These are phyloP conservation scores for Ricinus communis DNA, from an alignment of 345 rosid species.

Conservation along the genomic window DNA sequence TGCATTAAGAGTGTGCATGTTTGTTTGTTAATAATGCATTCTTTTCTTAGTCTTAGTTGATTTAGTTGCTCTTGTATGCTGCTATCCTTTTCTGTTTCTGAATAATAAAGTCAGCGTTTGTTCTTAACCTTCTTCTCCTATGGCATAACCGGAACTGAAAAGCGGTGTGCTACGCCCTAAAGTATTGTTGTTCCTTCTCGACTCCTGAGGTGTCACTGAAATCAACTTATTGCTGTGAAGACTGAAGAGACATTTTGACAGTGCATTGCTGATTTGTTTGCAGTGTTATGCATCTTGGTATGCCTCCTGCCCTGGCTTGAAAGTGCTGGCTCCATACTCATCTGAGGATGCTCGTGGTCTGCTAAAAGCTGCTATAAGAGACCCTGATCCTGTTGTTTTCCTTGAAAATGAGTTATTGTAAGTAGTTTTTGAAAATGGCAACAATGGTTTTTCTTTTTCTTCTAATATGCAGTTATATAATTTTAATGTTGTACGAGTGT, in stretches of 20 bases:
- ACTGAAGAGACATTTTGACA: conserved; percentile 3
- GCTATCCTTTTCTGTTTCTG: neutral
- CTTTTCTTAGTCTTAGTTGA: neutral
- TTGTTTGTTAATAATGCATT: neutral
- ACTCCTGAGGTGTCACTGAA: neutral
- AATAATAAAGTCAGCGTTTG: neutral
- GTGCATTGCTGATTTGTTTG: conserved; percentile 21
- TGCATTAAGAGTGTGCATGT: neutral
- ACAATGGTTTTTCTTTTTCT: neutral
- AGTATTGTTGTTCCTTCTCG: neutral
- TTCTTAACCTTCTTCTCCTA: neutral
- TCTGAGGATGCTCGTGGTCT: conserved; percentile 94
- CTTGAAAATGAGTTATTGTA: conserved; percentile 94
- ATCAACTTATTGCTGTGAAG: neutral
- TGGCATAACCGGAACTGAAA: no score
- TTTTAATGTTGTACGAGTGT: neutral
- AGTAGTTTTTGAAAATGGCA: conserved; percentile 29
- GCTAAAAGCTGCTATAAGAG: conserved; percentile 92
- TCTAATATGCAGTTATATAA: neutral
- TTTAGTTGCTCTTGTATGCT: neutral
- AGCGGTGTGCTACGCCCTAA: neutral
- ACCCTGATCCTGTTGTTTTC: conserved; percentile 94
- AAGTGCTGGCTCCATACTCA: conserved; percentile 77
- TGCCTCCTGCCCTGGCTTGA: conserved; percentile 82
- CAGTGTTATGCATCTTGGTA: conserved; percentile 98